A percentile compares a stretch with the other conserved stretches of the same genome.
Conservation (phyloP, 768 basidiomycete species). For the Podaxis sp. region DNA sequence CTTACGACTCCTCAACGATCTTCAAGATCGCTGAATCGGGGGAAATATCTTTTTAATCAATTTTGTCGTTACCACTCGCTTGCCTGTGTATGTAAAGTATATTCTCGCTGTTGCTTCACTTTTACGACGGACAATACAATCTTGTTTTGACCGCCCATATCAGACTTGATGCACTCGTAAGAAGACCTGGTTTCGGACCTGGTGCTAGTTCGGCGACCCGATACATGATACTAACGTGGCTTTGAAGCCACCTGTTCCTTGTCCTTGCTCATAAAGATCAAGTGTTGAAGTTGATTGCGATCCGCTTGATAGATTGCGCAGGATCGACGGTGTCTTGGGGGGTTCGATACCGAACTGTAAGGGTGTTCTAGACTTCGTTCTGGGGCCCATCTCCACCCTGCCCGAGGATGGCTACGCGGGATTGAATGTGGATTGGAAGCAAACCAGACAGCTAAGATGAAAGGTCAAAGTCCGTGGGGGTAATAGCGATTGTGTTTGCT, state of each 20-base stretch:
- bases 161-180: neutral
- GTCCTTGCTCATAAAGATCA: slow-evolving; percentile 16
- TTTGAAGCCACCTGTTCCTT: neutral
- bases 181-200: too few relatives aligned
- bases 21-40: slow-evolving; percentile 42
- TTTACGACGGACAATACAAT: neutral
- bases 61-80: neutral
- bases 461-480: slow-evolving; percentile 42
- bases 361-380: slow-evolving; percentile 62
- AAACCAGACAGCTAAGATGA: slow-evolving; percentile 66
- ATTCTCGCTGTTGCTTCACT: neutral
- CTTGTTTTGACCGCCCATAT: neutral
- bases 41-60: neutral
- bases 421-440: slow-evolving; percentile 58
- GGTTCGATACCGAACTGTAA: slow-evolving; percentile 24
- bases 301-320: slow-evolving; percentile 24
- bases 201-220: neutral
- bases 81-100: slow-evolving; percentile 5
- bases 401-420: slow-evolving; percentile 53
- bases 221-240: neutral
- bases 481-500: slow-evolving; percentile 60
- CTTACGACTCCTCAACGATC: slow-evolving; percentile 72
- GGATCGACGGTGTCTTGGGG: neutral
- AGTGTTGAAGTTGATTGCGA: slow-evolving; percentile 37
- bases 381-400: slow-evolving; percentile 36